Evolutionary conservation across 179 eudicot species (phyloP), one percentile per base, ranked within the genome.

Genomic region (Spinacia oleracea): DNA sequence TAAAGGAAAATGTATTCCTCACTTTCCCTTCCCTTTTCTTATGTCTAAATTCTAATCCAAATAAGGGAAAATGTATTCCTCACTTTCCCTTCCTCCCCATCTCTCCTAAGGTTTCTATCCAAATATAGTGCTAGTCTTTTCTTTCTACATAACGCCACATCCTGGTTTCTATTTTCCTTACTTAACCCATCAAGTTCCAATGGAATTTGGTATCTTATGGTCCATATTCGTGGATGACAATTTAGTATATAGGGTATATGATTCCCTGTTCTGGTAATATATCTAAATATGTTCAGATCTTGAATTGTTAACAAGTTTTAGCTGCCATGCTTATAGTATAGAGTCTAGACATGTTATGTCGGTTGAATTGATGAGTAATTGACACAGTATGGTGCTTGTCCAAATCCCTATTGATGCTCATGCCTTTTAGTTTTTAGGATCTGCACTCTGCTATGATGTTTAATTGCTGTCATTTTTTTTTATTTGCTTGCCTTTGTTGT

Each of bases 391-490:
- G 60, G 56, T 46, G 42, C 31, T 3, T 75, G n/a, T 46, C 38
- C 15, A 9, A 48, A 6, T 73, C 8, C 55, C 60, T 51, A 29
- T 0, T 65, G 74, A 65, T 80, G 74, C 25, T 80, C 34, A 56
- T 74, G 70, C 50, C 21, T 27, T 51, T 35, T 53, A 40, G 32
- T 21, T 50, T 48, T 15, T 48, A 48, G 65, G n/a, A 20, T 73
- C 58, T 67, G 5, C 58, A 16, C 20, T 72, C 53, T 48, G 51
- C 53, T 42, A 50, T 72, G 43, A 45, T 58, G 50, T 50, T 55
- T 25, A 1, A 40, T 34, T 75, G 15, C 31, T 40, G 27, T 16
- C 32, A 40, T 72, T 21, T 11, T 15, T 15, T 43, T 2, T 5
- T 66, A 25, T 40, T 42, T 72, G 32, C 35, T 56, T 20, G 14